These are phyloP conservation scores for Phlebopus sp. DNA, from an alignment of 1,284 basidiomycete species.

Conservation along the genomic window DNA sequence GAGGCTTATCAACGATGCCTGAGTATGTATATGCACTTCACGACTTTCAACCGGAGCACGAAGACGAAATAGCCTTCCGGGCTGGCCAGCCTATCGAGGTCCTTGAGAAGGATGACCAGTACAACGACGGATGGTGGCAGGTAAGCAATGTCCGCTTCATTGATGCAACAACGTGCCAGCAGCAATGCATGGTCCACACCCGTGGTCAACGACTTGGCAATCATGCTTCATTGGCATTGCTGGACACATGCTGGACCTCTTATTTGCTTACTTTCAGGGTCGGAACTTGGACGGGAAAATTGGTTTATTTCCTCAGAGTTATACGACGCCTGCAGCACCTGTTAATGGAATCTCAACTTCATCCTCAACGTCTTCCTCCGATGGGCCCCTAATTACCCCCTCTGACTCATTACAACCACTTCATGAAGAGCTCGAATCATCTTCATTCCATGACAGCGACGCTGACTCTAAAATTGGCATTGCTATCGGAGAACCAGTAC, in stretches of 20 bases:
- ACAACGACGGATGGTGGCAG: constrained; percentile 99
- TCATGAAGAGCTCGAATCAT: constrained; percentile 43
- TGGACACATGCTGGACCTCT: constrained; percentile 23
- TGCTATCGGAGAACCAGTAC: constrained; percentile 24
- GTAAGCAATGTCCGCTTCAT: constrained; percentile 48
- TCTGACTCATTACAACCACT: constrained; percentile 40
- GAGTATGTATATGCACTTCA: constrained; percentile 78
- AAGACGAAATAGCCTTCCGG: constrained; percentile 88
- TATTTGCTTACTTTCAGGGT: constrained; percentile 52
- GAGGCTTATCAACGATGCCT: constrained; percentile 33
- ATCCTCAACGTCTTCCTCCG: constrained; percentile 20
- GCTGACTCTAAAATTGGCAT: constrained; percentile 23
- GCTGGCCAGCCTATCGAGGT: constrained; percentile 89
- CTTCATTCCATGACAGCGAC: constrained; percentile 34
- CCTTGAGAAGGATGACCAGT: constrained; percentile 91
- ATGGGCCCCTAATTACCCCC: constrained; percentile 23
- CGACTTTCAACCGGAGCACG: constrained; percentile 88
- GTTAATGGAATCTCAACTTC: constrained; percentile 21
- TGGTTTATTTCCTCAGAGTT: constrained; percentile 91
- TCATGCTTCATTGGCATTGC: constrained; percentile 18
- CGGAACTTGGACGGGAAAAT: constrained; percentile 78
- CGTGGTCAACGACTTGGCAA: neutral
- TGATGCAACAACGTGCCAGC: constrained; percentile 9
- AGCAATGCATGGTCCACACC: constrained; percentile 13
- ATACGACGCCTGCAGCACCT: constrained; percentile 70